phyloP scores from a whole-genome alignment of 495 filamentous ascomycete genomes.

The Endocarpon pusillum region DNA sequence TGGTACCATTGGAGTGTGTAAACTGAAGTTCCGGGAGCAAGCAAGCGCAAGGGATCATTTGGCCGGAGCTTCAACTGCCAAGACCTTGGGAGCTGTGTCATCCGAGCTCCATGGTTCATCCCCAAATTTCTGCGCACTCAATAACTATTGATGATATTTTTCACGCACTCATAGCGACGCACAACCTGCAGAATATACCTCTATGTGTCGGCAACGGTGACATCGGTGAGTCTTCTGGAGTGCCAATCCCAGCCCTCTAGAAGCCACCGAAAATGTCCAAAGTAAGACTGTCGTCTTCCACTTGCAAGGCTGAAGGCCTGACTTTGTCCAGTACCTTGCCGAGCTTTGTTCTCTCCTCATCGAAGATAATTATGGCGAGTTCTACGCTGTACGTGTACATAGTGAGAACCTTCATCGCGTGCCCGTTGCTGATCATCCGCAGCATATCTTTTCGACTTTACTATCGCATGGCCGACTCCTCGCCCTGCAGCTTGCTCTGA shows the following conservation, averaged over 20 bases:
- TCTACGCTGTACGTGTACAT: not conserved
- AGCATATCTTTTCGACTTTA: conserved; percentile 70
- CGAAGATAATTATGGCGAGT: conserved; percentile 58
- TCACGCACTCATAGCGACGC: too few relatives aligned
- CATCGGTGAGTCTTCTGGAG: conserved; percentile 50
- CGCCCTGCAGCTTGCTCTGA: conserved; percentile 42
- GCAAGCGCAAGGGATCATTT: too few relatives aligned
- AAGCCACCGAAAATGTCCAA: conserved; percentile 26
- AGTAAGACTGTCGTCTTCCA: conserved; percentile 7
- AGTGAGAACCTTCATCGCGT: not conserved
- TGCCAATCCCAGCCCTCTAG: conserved; percentile 55
- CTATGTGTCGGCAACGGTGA: conserved; percentile 50
- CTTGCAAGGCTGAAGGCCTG: conserved; percentile 1
- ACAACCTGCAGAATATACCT: too few relatives aligned
- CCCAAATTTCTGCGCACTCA: too few relatives aligned
- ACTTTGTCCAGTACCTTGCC: conserved; percentile 31
- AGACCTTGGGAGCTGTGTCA: too few relatives aligned
- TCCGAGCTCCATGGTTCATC: too few relatives aligned
- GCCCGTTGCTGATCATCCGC: conserved; percentile 1
- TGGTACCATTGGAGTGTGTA: too few relatives aligned
- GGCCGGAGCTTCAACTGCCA: too few relatives aligned
- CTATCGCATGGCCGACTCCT: conserved; percentile 60
- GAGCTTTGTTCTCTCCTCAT: conserved; percentile 86
- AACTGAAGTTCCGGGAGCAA: too few relatives aligned
- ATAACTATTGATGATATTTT: too few relatives aligned